These are phyloP conservation scores for Boletus insuetus DNA, from an alignment of 768 basidiomycete genomes.

Conservation along the genomic window DNA sequence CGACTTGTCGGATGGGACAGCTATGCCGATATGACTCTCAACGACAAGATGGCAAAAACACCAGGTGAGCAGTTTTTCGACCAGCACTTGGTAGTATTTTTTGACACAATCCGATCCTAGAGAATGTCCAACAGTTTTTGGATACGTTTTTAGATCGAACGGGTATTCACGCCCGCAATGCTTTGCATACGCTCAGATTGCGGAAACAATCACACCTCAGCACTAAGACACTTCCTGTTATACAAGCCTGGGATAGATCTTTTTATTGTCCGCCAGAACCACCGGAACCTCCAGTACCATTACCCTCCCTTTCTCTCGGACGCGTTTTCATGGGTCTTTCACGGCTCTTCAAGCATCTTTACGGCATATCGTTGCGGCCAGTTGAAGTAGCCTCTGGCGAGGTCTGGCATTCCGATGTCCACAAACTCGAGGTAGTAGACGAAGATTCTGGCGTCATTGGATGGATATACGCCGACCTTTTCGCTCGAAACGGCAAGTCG, in stretches of 20 bases:
- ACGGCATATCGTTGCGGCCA: constrained; percentile 81
- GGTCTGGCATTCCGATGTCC: constrained; percentile 85
- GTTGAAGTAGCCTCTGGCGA: constrained; percentile 70
- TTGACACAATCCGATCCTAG: constrained; percentile 35
- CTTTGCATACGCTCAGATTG: constrained; percentile 61
- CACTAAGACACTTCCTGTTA: constrained; percentile 53
- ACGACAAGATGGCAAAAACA: constrained; percentile 96
- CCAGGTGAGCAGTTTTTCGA: constrained; percentile 56
- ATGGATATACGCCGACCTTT: constrained; percentile 94
- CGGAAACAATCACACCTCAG: constrained; percentile 76
- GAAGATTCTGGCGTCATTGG: constrained; percentile 85
- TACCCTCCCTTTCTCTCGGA: constrained; percentile 82
- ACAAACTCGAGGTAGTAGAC: constrained; percentile 91
- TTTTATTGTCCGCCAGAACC: constrained; percentile 85
- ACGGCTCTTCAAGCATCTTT: constrained; percentile 79
- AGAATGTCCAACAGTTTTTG: constrained; percentile 86
- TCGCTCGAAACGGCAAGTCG: constrained; percentile 79
- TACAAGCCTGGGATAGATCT: constrained; percentile 97
- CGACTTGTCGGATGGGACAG: constrained; percentile 80
- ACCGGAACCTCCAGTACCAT: constrained; percentile 67
- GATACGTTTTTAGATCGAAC: constrained; percentile 79
- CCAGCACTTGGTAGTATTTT: not conserved
- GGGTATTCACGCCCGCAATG: constrained; percentile 68
- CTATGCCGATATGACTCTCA: constrained; percentile 82
- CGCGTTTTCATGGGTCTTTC: constrained; percentile 91